phyloP scores from a whole-genome alignment of 2,329 filamentous ascomycete species.

The Trichoderma gracile region DNA sequence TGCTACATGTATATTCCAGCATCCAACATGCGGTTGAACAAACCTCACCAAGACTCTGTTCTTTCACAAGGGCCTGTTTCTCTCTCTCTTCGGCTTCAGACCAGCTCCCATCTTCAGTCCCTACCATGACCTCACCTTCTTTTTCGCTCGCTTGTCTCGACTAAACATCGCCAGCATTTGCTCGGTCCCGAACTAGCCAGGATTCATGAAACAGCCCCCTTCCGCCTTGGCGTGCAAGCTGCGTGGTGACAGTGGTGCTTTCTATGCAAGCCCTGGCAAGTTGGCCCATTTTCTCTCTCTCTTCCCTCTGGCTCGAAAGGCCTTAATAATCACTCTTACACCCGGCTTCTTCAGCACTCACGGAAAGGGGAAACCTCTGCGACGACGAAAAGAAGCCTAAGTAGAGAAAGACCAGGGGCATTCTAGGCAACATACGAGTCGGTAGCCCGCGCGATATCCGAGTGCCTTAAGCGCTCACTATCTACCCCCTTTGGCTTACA shows the following conservation, averaged over 20 bases:
- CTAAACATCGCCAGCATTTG: background rate
- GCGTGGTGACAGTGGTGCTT: background rate
- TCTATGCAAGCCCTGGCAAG: background rate
- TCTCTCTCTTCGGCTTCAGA: no score
- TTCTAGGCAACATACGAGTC: background rate
- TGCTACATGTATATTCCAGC: no score
- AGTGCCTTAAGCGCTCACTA: background rate
- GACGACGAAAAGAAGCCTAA: slow-evolving; percentile 14
- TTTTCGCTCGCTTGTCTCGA: background rate
- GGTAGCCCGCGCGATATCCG: background rate
- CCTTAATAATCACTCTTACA: no score
- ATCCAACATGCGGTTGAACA: no score
- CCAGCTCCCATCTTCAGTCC: background rate
- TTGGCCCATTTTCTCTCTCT: background rate
- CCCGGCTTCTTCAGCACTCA: background rate
- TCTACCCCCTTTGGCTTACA: background rate
- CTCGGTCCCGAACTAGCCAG: slow-evolving; percentile 10
- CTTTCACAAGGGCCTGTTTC: no score
- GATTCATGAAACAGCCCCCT: slow-evolving; percentile 21
- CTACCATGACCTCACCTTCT: slow-evolving; percentile 2
- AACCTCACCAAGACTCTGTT: no score
- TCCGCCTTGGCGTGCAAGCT: slow-evolving; percentile 11
- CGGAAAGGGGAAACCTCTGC: slow-evolving; percentile 16
- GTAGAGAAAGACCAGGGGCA: no score
- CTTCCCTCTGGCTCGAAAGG: no score